Evolutionary conservation across 1,284 basidiomycete species (phyloP), one percentile per base, ranked within the genome.

Genomic region (Ceratobasidium papillatum): DNA sequence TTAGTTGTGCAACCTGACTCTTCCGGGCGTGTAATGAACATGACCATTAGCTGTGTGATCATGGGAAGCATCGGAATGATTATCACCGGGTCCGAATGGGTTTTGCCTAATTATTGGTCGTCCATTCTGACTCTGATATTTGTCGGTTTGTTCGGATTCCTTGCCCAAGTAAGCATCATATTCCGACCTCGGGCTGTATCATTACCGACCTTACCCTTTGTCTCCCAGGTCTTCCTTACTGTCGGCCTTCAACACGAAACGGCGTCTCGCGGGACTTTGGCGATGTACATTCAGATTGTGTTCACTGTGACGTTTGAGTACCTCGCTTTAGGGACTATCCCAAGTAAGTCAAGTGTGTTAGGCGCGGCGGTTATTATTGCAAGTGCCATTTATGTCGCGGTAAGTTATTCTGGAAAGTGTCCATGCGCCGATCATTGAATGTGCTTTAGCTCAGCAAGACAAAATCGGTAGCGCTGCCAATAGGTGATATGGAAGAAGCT

Each of bases 191-290:
- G 32, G 17, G 19, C 27, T 30, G 7, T 17, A n/a, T 1, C 3
- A 22, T 1, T 34, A 14, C 27, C 45, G 19, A 47, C 19, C 45
- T 47, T 47, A 47, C 19, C 3, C 22, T 47, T 14, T 22, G 9
- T 22, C 12, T 11, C 41, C 32, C 17, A 89, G 86, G 78, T 86
- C 1, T 82, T 90, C 3, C 79, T 91, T 36, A 89, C 89, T 0
- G 85, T 90, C 83, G 90, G 90, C 0, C 82, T 91, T 14, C 90
- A 90, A 79, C 85, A 87, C 12, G 90, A 91, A 79, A 87, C 88
- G 0, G 90, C 88, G 0, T 86, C 89, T 2, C 82, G 90, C 43
- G 90, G 87, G 0, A 84, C 87, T 0, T 85, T 91, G 81, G 89
- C 87, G 0, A 79, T 91, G 0, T 91, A 91, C 78, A 84, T 87